Conservation (phyloP, 257 asterid genomes). For the Solanum infundibuliforme region DNA sequence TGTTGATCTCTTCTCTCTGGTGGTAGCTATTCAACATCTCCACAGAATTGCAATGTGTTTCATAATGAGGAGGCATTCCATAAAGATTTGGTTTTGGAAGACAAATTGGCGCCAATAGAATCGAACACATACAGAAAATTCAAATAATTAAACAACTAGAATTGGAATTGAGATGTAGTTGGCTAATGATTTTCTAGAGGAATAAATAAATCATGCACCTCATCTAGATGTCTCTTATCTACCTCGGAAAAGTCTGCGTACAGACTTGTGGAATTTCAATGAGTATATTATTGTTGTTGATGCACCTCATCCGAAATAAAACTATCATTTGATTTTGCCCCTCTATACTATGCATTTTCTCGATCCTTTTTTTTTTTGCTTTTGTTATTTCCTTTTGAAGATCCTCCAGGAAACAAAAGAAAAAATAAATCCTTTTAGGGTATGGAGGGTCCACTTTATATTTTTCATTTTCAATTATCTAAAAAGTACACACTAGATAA, state of each 20-base stretch:
- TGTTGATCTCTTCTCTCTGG: background rate
- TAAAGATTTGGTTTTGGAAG: background rate
- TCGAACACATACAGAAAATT: background rate
- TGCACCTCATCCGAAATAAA: background rate
- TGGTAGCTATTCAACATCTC: background rate
- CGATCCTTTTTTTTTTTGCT: background rate
- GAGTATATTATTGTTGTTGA: background rate
- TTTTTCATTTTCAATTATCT: background rate
- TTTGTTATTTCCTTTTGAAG: background rate
- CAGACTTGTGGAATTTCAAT: background rate
- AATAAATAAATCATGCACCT: background rate
- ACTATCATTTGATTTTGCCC: background rate
- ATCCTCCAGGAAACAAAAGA: background rate
- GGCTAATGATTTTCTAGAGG: background rate
- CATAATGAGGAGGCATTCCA: background rate
- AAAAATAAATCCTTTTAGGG: background rate
- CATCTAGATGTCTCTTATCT: background rate
- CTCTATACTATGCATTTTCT: too few species aligned
- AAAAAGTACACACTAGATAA: background rate
- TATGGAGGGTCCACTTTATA: background rate
- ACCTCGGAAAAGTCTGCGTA: rapidly evolving
- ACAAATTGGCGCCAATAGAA: background rate
- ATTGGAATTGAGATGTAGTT: background rate
- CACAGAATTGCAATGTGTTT: background rate
- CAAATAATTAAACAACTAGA: background rate